These are phyloP conservation scores for Irpex sp. DNA, from an alignment of 1,284 basidiomycete genomes.

Conservation along the genomic window DNA sequence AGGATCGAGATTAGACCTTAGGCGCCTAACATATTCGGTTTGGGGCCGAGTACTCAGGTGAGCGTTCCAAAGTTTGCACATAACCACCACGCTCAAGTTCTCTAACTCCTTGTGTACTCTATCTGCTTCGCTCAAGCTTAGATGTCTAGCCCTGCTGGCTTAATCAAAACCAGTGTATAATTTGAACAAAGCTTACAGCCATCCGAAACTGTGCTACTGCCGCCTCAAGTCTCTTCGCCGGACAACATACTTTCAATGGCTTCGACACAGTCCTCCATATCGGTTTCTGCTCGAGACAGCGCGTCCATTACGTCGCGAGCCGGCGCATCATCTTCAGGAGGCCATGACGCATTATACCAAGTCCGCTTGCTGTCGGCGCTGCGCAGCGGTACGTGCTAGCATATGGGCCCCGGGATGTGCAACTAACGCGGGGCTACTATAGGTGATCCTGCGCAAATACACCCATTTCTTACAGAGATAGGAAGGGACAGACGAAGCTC, in stretches of 20 bases:
- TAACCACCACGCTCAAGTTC: no score
- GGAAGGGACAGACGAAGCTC: slow-evolving; percentile 54
- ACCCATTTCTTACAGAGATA: slow-evolving; percentile 80
- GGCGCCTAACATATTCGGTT: no score
- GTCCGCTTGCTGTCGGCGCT: slow-evolving; percentile 81
- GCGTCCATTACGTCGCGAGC: background rate
- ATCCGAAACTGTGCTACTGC: no score
- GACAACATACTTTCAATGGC: background rate
- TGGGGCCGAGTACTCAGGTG: no score
- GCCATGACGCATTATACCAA: slow-evolving; percentile 65
- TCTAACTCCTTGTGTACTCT: no score
- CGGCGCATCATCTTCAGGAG: background rate
- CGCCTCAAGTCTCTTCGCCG: no score
- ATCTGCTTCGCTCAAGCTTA: no score
- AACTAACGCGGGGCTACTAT: slow-evolving; percentile 1
- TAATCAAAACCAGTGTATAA: no score
- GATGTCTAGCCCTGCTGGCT: no score
- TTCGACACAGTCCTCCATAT: background rate
- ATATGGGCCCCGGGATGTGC: background rate
- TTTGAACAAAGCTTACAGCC: no score
- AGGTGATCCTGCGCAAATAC: slow-evolving; percentile 78
- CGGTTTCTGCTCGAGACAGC: background rate
- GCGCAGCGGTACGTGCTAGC: slow-evolving; percentile 44
- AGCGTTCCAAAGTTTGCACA: no score
- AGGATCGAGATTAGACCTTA: no score